Percentiles rank a stretch among this genome's conserved stretches.
Evolutionary conservation across 306 rosid genomes (phyloP).

Genomic region (Fagus sylvatica): DNA sequence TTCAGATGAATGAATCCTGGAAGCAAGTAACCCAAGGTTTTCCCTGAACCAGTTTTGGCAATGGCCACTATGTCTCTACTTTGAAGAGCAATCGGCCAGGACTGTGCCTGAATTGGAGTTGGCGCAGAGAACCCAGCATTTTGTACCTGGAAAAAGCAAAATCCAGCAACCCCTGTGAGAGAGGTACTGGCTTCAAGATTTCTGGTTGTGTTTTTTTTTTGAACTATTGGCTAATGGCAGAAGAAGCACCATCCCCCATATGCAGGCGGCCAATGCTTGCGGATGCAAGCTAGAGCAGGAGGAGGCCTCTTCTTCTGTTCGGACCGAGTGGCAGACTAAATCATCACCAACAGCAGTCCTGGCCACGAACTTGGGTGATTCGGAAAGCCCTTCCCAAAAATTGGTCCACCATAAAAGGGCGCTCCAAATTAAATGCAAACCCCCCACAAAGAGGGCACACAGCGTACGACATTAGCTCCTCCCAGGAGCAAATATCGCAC

Average conservation of each 20-base stretch:
- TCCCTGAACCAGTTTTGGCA: constrained; percentile 99
- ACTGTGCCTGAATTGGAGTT: constrained; percentile 98
- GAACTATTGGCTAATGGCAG: constrained; percentile 62
- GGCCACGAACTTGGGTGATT: constrained; percentile 94
- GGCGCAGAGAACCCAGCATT: constrained; percentile 97
- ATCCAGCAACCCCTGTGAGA: constrained; percentile 59
- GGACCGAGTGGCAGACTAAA: constrained; percentile 95
- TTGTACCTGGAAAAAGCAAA: constrained; percentile 89
- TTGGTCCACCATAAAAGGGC: constrained; percentile 94
- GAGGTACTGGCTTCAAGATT: constrained; percentile 27
- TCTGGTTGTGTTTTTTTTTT: constrained; percentile 43
- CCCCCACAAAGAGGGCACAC: constrained; percentile 94
- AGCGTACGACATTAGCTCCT: constrained; percentile 99
- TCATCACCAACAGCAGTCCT: constrained; percentile 97
- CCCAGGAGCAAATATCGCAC: constrained; percentile 99
- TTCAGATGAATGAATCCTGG: constrained; percentile 92
- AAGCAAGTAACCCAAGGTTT: constrained; percentile 92
- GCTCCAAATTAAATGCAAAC: constrained; percentile 93
- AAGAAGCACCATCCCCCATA: constrained; percentile 97
- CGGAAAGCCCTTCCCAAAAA: constrained; percentile 91
- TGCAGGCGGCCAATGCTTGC: constrained; percentile 91
- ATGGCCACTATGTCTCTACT: constrained; percentile 95
- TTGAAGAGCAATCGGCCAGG: constrained; percentile 99
- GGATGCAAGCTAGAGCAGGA: constrained; percentile 92
- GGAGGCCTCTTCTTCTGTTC: constrained; percentile 99